phyloP scores from a whole-genome alignment of 257 asterid species.

The Solanum pinnatisectum region DNA sequence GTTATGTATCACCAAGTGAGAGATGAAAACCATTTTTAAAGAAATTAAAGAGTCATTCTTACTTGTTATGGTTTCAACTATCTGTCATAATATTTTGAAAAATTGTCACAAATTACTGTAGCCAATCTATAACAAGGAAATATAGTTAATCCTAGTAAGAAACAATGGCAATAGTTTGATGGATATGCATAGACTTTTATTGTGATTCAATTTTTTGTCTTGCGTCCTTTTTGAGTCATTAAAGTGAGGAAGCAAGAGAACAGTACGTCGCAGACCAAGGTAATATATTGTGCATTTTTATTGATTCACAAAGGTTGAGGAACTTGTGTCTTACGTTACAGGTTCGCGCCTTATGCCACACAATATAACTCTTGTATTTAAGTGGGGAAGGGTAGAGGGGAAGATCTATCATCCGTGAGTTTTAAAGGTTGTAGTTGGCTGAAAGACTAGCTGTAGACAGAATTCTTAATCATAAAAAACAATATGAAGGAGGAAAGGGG shows the following conservation, averaged over 20 bases:
- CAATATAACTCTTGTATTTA: not conserved
- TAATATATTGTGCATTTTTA: not conserved
- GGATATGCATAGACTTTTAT: not conserved
- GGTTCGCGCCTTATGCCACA: fast-evolving
- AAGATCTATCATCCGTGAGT: not conserved
- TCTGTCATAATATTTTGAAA: not conserved
- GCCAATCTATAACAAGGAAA: not conserved
- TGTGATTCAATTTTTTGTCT: not conserved
- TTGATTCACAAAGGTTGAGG: not conserved
- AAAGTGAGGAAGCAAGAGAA: not conserved
- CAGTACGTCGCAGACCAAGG: not conserved
- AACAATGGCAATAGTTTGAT: not conserved
- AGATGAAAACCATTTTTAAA: not conserved
- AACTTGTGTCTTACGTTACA: not conserved
- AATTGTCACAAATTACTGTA: not conserved
- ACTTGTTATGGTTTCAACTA: not conserved
- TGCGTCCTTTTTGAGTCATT: not conserved
- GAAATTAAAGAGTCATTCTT: not conserved
- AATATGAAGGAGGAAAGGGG: not conserved
- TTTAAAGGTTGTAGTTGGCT: not conserved
- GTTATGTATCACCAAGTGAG: not conserved
- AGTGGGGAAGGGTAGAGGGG: not conserved
- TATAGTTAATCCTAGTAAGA: not conserved
- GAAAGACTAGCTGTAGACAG: not conserved
- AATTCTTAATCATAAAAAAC: not conserved